These are phyloP conservation scores for Vicia sativa DNA, from an alignment of 306 rosid species.

Conservation along the genomic window DNA sequence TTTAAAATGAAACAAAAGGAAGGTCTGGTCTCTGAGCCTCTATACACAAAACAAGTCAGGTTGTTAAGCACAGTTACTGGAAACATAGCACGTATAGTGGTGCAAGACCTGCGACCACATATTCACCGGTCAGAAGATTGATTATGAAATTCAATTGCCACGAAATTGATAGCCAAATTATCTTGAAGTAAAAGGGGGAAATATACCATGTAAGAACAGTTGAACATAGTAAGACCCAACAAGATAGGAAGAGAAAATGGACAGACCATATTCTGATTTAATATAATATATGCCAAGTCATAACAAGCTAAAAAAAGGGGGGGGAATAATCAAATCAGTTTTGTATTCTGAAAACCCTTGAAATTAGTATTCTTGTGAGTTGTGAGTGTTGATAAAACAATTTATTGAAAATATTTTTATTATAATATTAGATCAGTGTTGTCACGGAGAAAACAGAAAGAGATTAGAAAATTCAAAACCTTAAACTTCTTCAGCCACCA, in stretches of 20 bases:
- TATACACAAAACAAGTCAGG: conserved; percentile 62
- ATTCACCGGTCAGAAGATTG: conserved; percentile 68
- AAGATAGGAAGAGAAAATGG: conserved; percentile 20
- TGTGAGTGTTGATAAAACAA: conserved; percentile 5
- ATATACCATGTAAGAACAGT: conserved; percentile 27
- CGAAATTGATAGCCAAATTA: conserved; percentile 41
- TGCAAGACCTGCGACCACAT: conserved; percentile 97
- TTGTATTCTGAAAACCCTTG: conserved; percentile 27
- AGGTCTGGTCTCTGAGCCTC: conserved; percentile 57
- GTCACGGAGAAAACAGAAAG: conserved; percentile 32
- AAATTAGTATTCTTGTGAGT: conserved; percentile 15
- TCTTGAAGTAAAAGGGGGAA: conserved; percentile 31
- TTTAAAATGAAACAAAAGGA: conserved; percentile 41
- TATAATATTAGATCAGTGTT: conserved; percentile 33
- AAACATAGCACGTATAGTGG: conserved; percentile 79
- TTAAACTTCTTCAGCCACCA: conserved; percentile 60
- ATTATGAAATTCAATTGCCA: conserved; percentile 52
- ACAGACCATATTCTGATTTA: conserved; percentile 28
- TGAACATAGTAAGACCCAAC: conserved; percentile 28
- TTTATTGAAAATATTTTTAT: not conserved
- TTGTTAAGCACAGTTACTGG: conserved; percentile 74
- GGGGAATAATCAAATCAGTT: conserved; percentile 4
- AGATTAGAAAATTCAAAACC: conserved; percentile 68
- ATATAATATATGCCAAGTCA: conserved; percentile 1
- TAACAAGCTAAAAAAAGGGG: conserved; percentile 18